These are phyloP conservation scores for Monascus purpureus DNA, from an alignment of 495 filamentous ascomycete genomes.

Conservation along the genomic window DNA sequence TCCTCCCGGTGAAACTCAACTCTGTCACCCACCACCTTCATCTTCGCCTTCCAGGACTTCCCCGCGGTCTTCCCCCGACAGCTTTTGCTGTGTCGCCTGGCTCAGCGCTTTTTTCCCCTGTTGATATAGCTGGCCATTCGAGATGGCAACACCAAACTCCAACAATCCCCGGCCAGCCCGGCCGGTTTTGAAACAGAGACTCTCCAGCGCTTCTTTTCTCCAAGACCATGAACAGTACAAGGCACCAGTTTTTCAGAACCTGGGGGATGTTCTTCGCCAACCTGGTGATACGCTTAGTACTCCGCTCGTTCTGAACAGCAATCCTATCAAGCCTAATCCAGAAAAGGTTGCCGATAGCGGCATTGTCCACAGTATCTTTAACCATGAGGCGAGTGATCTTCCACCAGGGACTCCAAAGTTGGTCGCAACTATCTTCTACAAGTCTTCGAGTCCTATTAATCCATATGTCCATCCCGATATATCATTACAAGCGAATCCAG, in stretches of 20 bases:
- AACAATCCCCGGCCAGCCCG: conserved; percentile 18
- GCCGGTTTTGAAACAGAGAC: conserved; percentile 28
- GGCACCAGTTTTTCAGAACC: conserved; percentile 21
- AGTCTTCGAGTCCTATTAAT: conserved; percentile 27
- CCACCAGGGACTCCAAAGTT: conserved; percentile 25
- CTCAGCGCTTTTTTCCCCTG: too few relatives aligned
- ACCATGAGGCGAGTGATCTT: conserved; percentile 21
- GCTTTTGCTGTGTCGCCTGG: too few relatives aligned
- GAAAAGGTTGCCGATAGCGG: conserved; percentile 30
- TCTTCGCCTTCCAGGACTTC: too few relatives aligned
- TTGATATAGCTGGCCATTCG: background rate
- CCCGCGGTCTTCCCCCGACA: too few relatives aligned
- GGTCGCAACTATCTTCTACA: conserved; percentile 35
- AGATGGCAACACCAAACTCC: conserved; percentile 16
- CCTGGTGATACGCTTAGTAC: conserved; percentile 7
- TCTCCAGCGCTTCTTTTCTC: conserved; percentile 57
- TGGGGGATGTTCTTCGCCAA: conserved; percentile 27
- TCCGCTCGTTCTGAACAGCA: conserved; percentile 16
- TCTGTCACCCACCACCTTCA: too few relatives aligned
- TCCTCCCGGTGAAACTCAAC: too few relatives aligned
- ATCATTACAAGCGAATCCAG: conserved; percentile 10
- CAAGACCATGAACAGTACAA: conserved; percentile 65
- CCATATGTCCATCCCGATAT: conserved; percentile 30
- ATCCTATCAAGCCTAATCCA: conserved; percentile 32
- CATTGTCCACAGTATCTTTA: conserved; percentile 30